Evolutionary conservation across 805 yeast genomes (phyloP).

Genomic region (Saturnispora sanitii): DNA sequence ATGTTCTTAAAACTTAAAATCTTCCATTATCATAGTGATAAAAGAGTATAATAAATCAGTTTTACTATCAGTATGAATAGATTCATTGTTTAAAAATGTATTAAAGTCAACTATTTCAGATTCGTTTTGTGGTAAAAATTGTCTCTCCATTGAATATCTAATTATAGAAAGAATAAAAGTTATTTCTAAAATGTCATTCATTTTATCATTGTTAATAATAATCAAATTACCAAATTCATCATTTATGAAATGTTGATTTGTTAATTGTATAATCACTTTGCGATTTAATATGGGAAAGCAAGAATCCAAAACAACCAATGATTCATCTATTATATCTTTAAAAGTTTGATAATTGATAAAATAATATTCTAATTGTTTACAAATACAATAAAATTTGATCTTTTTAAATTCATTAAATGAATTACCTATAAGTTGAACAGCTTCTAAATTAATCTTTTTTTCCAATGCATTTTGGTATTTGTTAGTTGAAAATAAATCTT

Average conservation of each 20-base stretch:
- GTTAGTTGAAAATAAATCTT: conserved; percentile 7
- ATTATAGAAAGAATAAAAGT: conserved; percentile 16
- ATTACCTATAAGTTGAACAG: conserved; percentile 1
- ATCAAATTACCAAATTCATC: conserved; percentile 8
- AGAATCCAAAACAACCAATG: neutral
- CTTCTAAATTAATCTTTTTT: conserved; percentile 6
- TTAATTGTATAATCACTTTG: conserved; percentile 8
- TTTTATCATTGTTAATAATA: conserved; percentile 10
- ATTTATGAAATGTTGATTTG: conserved; percentile 11
- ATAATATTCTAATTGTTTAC: conserved; percentile 14
- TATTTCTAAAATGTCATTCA: conserved; percentile 17
- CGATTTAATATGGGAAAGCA: conserved; percentile 15
- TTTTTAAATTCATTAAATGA: conserved; percentile 3
- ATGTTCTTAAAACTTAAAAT: conserved; percentile 12
- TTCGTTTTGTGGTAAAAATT: conserved; percentile 3
- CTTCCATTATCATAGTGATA: conserved; percentile 14
- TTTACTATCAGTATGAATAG: conserved; percentile 11
- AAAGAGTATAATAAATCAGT: conserved; percentile 17
- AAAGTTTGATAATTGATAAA: conserved; percentile 13
- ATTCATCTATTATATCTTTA: conserved; percentile 2
- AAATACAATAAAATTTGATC: conserved; percentile 7
- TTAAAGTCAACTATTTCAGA: conserved; percentile 7
- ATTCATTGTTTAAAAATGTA: conserved; percentile 7
- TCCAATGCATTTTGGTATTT: conserved; percentile 10
- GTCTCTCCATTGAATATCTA: conserved; percentile 11